Evolutionary conservation across 163 green algal genomes (phyloP).

Genomic region (Chlorella variabilis): DNA sequence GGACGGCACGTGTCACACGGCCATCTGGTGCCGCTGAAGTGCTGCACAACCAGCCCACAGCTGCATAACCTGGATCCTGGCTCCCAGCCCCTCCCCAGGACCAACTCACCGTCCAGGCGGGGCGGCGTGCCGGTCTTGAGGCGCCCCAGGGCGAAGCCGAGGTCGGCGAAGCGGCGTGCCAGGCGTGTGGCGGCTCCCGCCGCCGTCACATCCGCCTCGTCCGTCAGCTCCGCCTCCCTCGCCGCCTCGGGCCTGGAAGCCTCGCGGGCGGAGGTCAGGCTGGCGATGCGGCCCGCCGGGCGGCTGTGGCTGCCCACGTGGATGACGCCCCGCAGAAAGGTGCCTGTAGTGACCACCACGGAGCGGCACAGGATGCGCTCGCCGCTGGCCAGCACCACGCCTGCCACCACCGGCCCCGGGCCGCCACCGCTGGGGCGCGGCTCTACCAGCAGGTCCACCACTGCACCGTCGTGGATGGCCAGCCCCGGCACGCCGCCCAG

Average conservation of each 20-base stretch:
- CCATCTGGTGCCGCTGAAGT: too few species aligned
- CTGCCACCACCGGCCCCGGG: constrained; percentile 27
- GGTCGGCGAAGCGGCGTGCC: constrained; percentile 43
- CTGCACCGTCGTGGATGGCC: constrained; percentile 60
- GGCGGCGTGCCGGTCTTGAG: constrained; percentile 79
- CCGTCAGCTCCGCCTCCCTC: constrained; percentile 28
- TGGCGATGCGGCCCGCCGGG: constrained; percentile 61
- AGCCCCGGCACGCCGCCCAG: constrained; percentile 29
- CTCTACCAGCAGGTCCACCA: constrained; percentile 64
- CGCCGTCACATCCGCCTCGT: constrained; percentile 43
- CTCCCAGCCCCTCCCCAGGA: background rate
- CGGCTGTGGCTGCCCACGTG: constrained; percentile 62
- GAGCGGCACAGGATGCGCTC: constrained; percentile 42
- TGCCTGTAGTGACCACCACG: constrained; percentile 76
- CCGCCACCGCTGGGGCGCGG: background rate
- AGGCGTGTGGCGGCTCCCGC: constrained; percentile 44
- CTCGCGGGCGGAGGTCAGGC: constrained; percentile 18
- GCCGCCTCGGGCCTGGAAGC: constrained; percentile 7
- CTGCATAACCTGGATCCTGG: too few species aligned
- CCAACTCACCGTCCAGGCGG: constrained; percentile 57
- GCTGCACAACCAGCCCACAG: background rate
- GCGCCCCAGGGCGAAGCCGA: constrained; percentile 59
- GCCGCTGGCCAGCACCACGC: constrained; percentile 53
- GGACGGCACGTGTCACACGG: too few species aligned
- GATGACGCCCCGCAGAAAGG: constrained; percentile 71